Evolutionary conservation across 305 asterid species (phyloP).

Genomic region (Salvia sclarea): DNA sequence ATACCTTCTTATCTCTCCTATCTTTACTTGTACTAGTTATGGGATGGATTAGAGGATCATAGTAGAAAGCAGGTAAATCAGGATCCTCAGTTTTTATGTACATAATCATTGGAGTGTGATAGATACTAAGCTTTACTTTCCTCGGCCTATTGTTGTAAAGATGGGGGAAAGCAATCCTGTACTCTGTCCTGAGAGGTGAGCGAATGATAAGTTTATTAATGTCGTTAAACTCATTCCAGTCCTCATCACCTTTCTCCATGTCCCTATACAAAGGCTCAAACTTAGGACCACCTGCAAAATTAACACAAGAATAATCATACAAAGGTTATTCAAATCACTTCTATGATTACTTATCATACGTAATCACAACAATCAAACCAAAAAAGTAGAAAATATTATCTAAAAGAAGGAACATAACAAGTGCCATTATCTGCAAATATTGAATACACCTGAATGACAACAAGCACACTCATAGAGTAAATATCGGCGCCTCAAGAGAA

Average conservation of each 20-base stretch:
- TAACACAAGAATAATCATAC: constrained; percentile 17
- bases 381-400: not conserved
- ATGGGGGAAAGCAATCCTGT: constrained; percentile 96
- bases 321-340: not conserved
- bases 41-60: constrained; percentile 95
- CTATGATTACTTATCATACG: not conserved
- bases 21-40: constrained; percentile 82
- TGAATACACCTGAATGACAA: not conserved
- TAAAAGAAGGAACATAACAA: not conserved
- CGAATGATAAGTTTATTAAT: constrained; percentile 94
- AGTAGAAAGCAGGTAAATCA: constrained; percentile 96
- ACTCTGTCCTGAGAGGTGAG: constrained; percentile 97
- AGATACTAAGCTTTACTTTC: constrained; percentile 86
- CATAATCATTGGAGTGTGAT: constrained; percentile 99
- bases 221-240: constrained; percentile 99
- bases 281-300: constrained; percentile 90
- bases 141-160: constrained; percentile 96
- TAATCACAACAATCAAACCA: not conserved
- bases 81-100: constrained; percentile 99
- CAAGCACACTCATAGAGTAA: not conserved
- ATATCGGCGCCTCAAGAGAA: not conserved
- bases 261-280: constrained; percentile 98
- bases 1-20: constrained; percentile 65
- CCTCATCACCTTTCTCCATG: constrained; percentile 99
- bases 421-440: not conserved